phyloP scores from a whole-genome alignment of 345 rosid genomes.

The Brassica juncea region DNA sequence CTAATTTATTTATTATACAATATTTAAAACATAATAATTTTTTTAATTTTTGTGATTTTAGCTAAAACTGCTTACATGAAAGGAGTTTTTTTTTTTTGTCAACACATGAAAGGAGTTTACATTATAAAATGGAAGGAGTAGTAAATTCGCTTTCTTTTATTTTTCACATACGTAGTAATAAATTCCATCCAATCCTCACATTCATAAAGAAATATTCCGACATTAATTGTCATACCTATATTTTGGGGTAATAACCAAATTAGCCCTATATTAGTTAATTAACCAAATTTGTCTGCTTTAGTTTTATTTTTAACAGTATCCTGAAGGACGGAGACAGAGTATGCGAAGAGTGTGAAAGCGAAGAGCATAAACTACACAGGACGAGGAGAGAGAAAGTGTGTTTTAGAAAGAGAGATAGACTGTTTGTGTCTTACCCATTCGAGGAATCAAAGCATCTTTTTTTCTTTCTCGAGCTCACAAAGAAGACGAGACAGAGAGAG shows the following conservation, averaged over 20 bases:
- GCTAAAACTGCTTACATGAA: no score
- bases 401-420: conserved; percentile 23
- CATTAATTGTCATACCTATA: conserved; percentile 11
- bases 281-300: neutral
- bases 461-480: conserved; percentile 28
- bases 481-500: neutral
- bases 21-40: no score
- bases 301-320: conserved; percentile 29
- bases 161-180: neutral
- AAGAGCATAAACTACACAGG: conserved; percentile 43
- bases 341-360: conserved; percentile 43
- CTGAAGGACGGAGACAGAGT: conserved; percentile 41
- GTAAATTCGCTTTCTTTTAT: neutral
- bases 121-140: neutral
- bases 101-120: no score
- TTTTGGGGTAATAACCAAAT: neutral
- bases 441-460: conserved; percentile 72
- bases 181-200: neutral
- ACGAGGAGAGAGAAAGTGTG: conserved; percentile 40
- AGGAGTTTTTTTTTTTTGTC: no score
- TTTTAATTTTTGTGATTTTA: no score
- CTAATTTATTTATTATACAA: no score
- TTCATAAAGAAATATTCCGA: neutral
- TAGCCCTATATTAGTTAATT: conserved; percentile 12
- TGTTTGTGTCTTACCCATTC: conserved; percentile 44